Evolutionary conservation across 345 rosid species (phyloP), one percentile per base, ranked within the genome.

Genomic region (Citrus medica): DNA sequence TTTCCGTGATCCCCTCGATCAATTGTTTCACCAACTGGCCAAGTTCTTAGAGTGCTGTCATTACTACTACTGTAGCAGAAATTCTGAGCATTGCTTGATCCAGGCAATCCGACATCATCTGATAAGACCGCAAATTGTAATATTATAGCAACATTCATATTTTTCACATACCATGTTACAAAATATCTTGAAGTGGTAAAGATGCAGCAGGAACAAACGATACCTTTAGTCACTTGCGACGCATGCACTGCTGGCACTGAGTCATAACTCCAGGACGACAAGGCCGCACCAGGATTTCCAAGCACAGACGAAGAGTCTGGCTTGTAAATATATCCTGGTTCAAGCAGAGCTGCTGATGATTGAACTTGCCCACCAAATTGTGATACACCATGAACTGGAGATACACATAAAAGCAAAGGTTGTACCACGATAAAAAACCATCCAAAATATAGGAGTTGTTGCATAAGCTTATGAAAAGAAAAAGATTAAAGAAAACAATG

Each of bases 201-300:
- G 30, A 51, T 37, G 67, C 25, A 66, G 30, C 4, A 76, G 28
- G 58, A 70, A 61, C 17, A 62, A 38, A 59, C 17, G 19, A 53
- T 82, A 92, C 97, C 93, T 84, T 81, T 86, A 61, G 81, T 71
- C 61, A 58, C 82, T 77, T 74, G 87, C 14, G 91, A 42, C 16
- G 69, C 68, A 78, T 63, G 79, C 62, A 83, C 81, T 64, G 87
- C 81, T 25, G 88, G 81, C 60, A 60, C 56, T 27, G 93, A 71
- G 76, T 83, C 77, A 56, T 40, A 79, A 78, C 77, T 82, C 92
- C 93, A 88, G 62, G 93, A 87, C 85, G 94, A 85, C 76, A 78
- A 77, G 81, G 89, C 59, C 27, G 79, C 82, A 80, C 70, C 66
- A 7, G 83, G 84, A 84, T 83, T 87, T 42, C 86, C 86, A 53